These are phyloP conservation scores for Lagenaria siceraria DNA, from an alignment of 306 rosid species.

Conservation along the genomic window DNA sequence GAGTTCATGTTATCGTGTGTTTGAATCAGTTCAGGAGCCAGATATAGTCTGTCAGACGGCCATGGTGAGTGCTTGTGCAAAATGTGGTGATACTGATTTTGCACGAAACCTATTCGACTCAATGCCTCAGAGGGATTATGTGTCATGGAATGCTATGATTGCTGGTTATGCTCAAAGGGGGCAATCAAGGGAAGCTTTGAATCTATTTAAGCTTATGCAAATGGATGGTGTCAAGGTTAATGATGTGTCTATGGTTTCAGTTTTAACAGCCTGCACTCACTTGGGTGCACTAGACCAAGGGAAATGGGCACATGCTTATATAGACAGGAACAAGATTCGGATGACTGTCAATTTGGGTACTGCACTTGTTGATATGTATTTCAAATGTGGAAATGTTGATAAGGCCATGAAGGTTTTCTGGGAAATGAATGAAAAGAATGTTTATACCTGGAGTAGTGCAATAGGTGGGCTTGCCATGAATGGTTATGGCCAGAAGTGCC, in stretches of 20 bases:
- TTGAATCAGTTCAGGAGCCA: constrained; percentile 18
- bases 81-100: constrained; percentile 27
- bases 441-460: constrained; percentile 46
- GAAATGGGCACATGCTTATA: constrained; percentile 47
- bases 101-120: constrained; percentile 46
- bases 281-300: constrained; percentile 55
- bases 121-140: constrained; percentile 34
- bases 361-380: constrained; percentile 52
- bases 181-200: constrained; percentile 35
- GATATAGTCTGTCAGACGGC: constrained; percentile 43
- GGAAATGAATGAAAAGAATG: constrained; percentile 50
- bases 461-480: constrained; percentile 53
- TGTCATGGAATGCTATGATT: constrained; percentile 52
- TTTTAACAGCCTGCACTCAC: constrained; percentile 36
- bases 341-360: constrained; percentile 41
- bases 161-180: constrained; percentile 42
- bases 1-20: constrained; percentile 29
- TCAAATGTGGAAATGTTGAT: constrained; percentile 41
- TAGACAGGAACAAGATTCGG: constrained; percentile 29
- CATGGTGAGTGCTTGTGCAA: constrained; percentile 33
- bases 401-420: constrained; percentile 53
- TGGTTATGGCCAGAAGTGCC: constrained; percentile 41
- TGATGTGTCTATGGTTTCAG: constrained; percentile 51
- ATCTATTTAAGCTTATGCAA: constrained; percentile 41
- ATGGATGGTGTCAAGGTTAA: constrained; percentile 41